phyloP scores from a whole-genome alignment of 2,329 filamentous ascomycete genomes.

The Juglanconis oblonga region DNA sequence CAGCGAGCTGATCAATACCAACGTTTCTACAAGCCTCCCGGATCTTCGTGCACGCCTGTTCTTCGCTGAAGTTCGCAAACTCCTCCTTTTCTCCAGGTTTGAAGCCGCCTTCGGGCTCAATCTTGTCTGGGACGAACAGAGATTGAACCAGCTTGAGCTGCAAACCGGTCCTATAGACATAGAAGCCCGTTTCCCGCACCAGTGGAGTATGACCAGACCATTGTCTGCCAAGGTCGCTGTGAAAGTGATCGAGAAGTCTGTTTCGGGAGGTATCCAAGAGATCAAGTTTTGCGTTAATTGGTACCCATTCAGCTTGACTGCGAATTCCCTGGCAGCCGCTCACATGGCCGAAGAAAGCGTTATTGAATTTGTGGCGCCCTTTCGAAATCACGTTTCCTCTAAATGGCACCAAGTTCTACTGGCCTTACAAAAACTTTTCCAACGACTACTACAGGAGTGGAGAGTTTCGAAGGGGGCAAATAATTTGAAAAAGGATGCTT shows the following conservation, averaged over 20 bases:
- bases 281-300: neutral
- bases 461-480: no score
- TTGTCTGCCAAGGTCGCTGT: conserved; percentile 9
- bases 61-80: conserved; percentile 3
- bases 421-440: no score
- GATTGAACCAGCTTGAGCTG: neutral
- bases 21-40: neutral
- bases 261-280: conserved; percentile 8
- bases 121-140: neutral
- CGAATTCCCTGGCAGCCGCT: no score
- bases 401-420: no score
- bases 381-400: no score
- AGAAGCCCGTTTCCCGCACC: neutral
- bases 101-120: neutral
- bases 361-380: no score
- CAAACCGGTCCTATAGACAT: neutral
- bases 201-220: neutral
- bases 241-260: conserved; percentile 19
- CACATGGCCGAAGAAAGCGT: no score
- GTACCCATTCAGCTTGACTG: neutral
- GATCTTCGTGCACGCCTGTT: neutral
- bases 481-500: no score
- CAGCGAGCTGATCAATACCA: neutral
- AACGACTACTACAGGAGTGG: no score
- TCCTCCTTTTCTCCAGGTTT: neutral